phyloP scores from a whole-genome alignment of 1,284 basidiomycete species.

The Jaminaea rosea region DNA sequence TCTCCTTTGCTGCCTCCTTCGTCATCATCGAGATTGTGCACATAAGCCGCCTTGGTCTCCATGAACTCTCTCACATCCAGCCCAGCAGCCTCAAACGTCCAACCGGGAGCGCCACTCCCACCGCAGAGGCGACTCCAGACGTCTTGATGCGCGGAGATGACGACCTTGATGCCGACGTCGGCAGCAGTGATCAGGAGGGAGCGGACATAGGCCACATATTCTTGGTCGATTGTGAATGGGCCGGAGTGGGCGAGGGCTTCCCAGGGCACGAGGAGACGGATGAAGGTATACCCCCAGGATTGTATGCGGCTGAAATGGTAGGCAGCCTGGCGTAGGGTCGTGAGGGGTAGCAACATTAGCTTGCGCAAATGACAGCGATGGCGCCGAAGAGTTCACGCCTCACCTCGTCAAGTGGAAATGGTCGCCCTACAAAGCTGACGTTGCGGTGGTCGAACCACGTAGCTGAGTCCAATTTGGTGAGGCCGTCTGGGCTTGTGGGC shows the following conservation, averaged over 20 bases:
- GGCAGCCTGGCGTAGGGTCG: constrained; percentile 12
- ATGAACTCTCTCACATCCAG: constrained; percentile 24
- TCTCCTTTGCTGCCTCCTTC: constrained; percentile 13
- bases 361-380: neutral
- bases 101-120: constrained; percentile 58
- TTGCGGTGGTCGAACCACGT: constrained; percentile 41
- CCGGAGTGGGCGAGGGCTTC: constrained; percentile 84
- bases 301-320: constrained; percentile 41
- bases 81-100: constrained; percentile 52
- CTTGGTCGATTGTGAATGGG: constrained; percentile 54
- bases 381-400: no score
- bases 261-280: constrained; percentile 76
- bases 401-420: constrained; percentile 43
- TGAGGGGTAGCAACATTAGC: neutral
- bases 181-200: constrained; percentile 66
- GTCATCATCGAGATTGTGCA: constrained; percentile 26
- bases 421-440: constrained; percentile 47
- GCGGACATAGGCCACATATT: constrained; percentile 77
- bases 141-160: constrained; percentile 57
- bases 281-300: constrained; percentile 47
- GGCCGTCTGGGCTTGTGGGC: constrained; percentile 14
- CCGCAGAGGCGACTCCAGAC: constrained; percentile 93
- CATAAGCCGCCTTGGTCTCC: constrained; percentile 36
- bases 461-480: constrained; percentile 19
- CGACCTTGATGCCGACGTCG: constrained; percentile 68